Evolutionary conservation across 345 rosid genomes (phyloP), one percentile per base, ranked within the genome.

Genomic region (Gossypium stocksii): DNA sequence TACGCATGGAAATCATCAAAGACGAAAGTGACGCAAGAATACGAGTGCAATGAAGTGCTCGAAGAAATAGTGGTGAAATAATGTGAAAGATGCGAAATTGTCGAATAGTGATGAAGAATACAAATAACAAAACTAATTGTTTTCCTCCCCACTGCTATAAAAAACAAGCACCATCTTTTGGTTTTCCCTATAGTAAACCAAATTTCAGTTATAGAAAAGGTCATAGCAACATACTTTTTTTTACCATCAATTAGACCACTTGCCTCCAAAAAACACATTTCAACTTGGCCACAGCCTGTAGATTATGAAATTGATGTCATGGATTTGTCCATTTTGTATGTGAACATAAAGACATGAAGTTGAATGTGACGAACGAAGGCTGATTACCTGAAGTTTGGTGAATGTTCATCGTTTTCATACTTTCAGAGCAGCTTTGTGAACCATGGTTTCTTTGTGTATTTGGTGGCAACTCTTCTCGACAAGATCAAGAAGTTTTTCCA

Each of bases 401-500:
- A 9, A 41, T 93, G 80, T 93, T 43, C 76, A 65, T 52, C 59
- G 20, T 73, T 72, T 81, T 87, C 87, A 93, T 76, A 82, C 86
- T 87, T 87, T 87, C 52, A 89, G 68, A 60, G 89, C 91, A 69
- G 88, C 90, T 86, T 94, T 91, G 80, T 91, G 94, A 74, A 94
- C 93, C 98, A 94, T 92, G 45, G 98, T 91, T 77, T 92, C 94
- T 81, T 91, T 94, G 92, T 93, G 98, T 73, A 94, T 91, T 78
- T 92, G 97, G 80, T 94, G 97, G 87, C 98, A 94, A 80, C 96
- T 92, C 89, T 94, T 94, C 83, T 89, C 94, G 5, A 96, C 98
- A 38, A 91, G 99, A 85, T 96, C 98, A n/a, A 96, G 92, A 80
- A 96, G 88, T 83, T 89, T 93, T 90, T 96, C 99, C 89, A 96